phyloP scores from a whole-genome alignment of 805 yeast genomes.

The Suhomyces vadensis region DNA sequence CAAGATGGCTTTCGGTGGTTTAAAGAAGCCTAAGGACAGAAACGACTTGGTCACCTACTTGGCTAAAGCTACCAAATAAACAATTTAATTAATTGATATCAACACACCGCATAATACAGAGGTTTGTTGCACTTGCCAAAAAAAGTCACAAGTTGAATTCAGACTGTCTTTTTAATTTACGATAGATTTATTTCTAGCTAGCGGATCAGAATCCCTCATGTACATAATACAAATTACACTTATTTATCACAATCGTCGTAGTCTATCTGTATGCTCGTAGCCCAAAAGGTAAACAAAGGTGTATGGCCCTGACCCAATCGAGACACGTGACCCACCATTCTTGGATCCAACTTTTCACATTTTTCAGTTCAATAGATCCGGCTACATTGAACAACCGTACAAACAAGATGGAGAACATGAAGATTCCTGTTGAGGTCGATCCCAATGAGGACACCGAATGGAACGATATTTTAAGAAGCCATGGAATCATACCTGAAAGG shows the following conservation, averaged over 20 bases:
- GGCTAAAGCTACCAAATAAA: slow-evolving; percentile 43
- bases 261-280: too few relatives aligned
- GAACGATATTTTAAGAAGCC: slow-evolving; percentile 90
- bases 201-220: neutral
- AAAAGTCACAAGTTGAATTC: neutral
- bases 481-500: slow-evolving; percentile 90
- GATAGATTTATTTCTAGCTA: neutral
- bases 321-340: neutral
- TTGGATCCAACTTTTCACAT: neutral
- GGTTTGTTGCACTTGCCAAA: neutral
- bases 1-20: slow-evolving; percentile 99
- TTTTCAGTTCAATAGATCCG: neutral
- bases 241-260: neutral
- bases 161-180: neutral
- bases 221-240: neutral
- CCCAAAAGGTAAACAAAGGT: neutral
- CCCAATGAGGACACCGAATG: slow-evolving; percentile 98
- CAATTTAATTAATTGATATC: neutral
- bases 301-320: neutral
- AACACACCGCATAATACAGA: too few relatives aligned
- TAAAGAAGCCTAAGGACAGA: slow-evolving; percentile 99
- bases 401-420: slow-evolving; percentile 19
- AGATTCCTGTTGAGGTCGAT: slow-evolving; percentile 83
- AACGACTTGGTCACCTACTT: slow-evolving; percentile 93
- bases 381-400: neutral